Base-by-base conservation (phyloP, 345 rosid genomes). In the Kandelia obovata region DNA sequence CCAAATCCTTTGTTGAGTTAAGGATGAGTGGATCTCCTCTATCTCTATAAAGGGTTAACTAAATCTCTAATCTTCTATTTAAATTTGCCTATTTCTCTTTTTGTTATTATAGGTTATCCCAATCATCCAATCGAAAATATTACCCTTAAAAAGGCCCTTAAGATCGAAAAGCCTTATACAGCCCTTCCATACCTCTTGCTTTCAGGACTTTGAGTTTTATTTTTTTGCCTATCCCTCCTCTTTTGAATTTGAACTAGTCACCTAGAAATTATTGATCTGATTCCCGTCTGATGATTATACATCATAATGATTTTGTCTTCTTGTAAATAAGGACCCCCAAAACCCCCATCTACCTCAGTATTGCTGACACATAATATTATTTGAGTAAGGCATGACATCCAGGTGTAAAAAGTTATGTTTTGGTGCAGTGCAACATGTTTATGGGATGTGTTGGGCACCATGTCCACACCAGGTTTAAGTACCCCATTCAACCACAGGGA, bases 231-330 rank as follows among this genome's bases (percentile, higher is more conserved):
- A 49, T 31, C 23, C 28, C 37, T 58, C 53, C 59, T 63, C 37
- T 79, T 70, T 77, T 72, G 43, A 57, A 73, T 66, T 70, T 34
- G 53, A 70, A 70, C 31, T 61, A 70, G 20, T 58, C 53, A 31
- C 53, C 57, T 6, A 37, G 28, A 53, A 21, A 75, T 73, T 56
- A 57, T 74, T 78, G 73, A 71, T 79, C 49, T 75, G 62, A 57
- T 37, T 67, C 61, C 58, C 66, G 73, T 39, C 73, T 65, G 72
- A 85, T 79, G 75, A 80, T 75, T 75, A 76, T 62, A 62, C 59
- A 64, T 51, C 85, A 77, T 83, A 72, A 84, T 86, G 80, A 72
- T 65, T 77, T 85, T 81, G 82, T 82, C 85, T 75, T 81, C 51
- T 61, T 70, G 68, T 61, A 56, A 79, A 68, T 72, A 53, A 76